Evolutionary conservation across 148 eudicot genomes (phyloP).

Genomic region (Chenopodium suecicum): DNA sequence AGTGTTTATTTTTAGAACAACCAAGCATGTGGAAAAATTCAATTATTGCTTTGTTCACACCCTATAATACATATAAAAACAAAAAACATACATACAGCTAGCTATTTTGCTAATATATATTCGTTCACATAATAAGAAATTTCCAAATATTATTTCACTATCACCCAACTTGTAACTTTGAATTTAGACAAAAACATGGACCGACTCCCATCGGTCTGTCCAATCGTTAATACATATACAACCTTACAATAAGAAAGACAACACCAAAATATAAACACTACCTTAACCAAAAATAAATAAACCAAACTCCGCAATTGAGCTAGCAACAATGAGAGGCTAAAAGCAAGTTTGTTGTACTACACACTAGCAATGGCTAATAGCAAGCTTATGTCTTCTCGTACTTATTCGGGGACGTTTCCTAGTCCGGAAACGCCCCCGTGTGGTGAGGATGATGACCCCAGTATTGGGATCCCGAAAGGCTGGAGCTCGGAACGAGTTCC

Average conservation of each 20-base stretch:
- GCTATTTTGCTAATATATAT: neutral
- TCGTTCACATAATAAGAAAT: slow-evolving; percentile 9
- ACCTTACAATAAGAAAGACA: slow-evolving; percentile 8
- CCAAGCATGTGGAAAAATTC: slow-evolving; percentile 24
- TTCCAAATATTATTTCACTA: neutral
- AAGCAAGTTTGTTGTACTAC: too few species aligned
- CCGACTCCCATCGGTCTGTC: slow-evolving; percentile 11
- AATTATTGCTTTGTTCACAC: slow-evolving; percentile 17
- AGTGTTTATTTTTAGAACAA: neutral
- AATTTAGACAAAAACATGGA: slow-evolving; percentile 27
- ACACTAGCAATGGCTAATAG: slow-evolving; percentile 2
- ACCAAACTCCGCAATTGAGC: neutral
- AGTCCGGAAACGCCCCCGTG: slow-evolving; percentile 26
- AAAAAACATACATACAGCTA: slow-evolving; percentile 17
- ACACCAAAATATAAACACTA: neutral
- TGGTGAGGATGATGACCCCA: slow-evolving; percentile 23
- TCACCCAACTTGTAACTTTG: slow-evolving; percentile 23
- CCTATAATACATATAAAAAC: neutral
- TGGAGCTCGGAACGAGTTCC: slow-evolving; percentile 92
- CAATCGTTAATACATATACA: neutral
- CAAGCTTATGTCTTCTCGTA: slow-evolving; percentile 6
- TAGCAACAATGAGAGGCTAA: neutral
- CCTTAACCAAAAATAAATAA: neutral
- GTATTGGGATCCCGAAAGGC: slow-evolving; percentile 42
- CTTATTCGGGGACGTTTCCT: slow-evolving; percentile 29